Evolutionary conservation across 352 stramenopile species (phyloP), one percentile per base, ranked within the genome.

Genomic region (Phytophthora brassicae): DNA sequence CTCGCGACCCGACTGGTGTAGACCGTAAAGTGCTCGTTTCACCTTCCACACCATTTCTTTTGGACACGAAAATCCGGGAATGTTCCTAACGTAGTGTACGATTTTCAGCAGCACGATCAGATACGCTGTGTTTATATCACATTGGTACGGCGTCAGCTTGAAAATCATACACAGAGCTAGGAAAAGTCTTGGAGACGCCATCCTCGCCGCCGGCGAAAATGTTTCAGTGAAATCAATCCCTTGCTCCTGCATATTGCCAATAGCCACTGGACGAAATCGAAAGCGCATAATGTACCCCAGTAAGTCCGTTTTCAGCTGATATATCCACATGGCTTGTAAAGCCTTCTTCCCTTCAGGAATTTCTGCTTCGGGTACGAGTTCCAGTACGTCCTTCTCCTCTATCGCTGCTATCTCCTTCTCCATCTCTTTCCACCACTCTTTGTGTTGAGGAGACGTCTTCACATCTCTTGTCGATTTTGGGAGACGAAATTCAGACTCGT

Each of bases 361-460:
- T 20, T 41, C 22, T 3, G 2, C 11, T 19, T 57, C 36, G 12
- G 28, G 4, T 13, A 57, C 29, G 9, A 48, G 13, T 19, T 41
- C 13, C 19, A 46, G 11, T 14, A 46, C 39, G 20, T 63, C 23
- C 9, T 63, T 63, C 4, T 47, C 56, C 16, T 63, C 35, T 35
- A 63, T 56, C 0, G 56, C 28, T 1, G 45, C 24, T 2, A 63
- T 13, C 8, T 51, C 36, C 42, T 23, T 14, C 26, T 56, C 46
- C 56, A 63, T 63, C 13, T 33, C 53, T 19, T 42, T 20, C 35
- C 44, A 51, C 45, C 56, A 51, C 16, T 56, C 36, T 16, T 51
- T 41, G n/a, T 14, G 22, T 11, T 53, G 44, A 14, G 23, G 31
- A 6, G 33, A 48, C 0, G 16, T 17, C 43, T 47, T 54, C 5